phyloP scores from a whole-genome alignment of 768 basidiomycete species.

The Tricholoma sp. region DNA sequence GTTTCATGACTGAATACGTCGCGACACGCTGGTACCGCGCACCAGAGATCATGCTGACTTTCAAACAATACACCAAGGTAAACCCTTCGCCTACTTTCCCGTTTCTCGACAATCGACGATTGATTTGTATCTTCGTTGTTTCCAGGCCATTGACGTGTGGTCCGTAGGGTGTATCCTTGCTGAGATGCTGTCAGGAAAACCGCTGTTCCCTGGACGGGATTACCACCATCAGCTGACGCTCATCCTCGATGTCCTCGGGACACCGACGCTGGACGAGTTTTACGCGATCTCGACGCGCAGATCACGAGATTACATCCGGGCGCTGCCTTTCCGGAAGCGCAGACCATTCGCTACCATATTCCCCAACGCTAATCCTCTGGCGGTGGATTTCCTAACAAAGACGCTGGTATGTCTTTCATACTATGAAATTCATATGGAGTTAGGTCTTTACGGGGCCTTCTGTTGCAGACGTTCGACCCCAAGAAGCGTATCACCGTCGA shows the following conservation, averaged over 20 bases:
- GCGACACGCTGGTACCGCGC: conserved; percentile 99
- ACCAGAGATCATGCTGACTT: conserved; percentile 99
- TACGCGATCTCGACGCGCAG: conserved; percentile 92
- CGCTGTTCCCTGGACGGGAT: conserved; percentile 94
- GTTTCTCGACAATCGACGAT: conserved; percentile 14
- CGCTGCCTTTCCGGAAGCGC: conserved; percentile 88
- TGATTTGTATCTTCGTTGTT: background rate
- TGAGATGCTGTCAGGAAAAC: conserved; percentile 97
- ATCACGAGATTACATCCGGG: conserved; percentile 93
- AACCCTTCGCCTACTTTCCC: conserved; percentile 17
- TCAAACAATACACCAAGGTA: conserved; percentile 96
- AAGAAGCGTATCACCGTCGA: conserved; percentile 96
- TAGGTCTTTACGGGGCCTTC: background rate
- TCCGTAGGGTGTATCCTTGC: conserved; percentile 86
- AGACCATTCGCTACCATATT: conserved; percentile 80
- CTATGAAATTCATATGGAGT: background rate
- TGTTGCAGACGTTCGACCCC: conserved; percentile 84
- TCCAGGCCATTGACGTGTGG: conserved; percentile 82
- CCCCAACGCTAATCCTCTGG: conserved; percentile 84
- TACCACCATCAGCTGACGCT: conserved; percentile 95
- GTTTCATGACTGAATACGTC: conserved; percentile 97
- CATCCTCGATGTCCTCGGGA: conserved; percentile 95
- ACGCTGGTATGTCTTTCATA: conserved; percentile 53
- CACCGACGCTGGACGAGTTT: conserved; percentile 95
- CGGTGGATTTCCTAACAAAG: conserved; percentile 64